These are phyloP conservation scores for Ogataea nakhonphanomensis DNA, from an alignment of 805 yeast species.

Conservation along the genomic window DNA sequence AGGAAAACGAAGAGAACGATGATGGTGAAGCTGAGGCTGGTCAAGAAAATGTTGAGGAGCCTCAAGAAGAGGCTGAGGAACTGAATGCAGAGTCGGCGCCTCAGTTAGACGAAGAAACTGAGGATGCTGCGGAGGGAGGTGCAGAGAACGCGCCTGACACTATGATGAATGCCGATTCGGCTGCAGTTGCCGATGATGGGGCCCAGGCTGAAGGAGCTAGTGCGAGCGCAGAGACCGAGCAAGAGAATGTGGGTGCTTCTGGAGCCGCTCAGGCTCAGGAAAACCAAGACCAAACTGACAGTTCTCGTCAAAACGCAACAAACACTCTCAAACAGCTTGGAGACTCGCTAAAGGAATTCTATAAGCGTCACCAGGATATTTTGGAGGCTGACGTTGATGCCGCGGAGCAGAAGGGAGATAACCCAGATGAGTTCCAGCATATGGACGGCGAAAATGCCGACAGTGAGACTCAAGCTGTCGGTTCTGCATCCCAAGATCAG, in stretches of 20 bases:
- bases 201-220: conserved; percentile 37
- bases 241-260: conserved; percentile 67
- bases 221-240: conserved; percentile 36
- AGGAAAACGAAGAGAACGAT: conserved; percentile 10
- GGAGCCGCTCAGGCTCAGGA: conserved; percentile 40
- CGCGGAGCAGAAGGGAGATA: conserved; percentile 55
- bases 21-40: conserved; percentile 25
- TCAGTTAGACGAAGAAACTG: conserved; percentile 30
- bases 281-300: conserved; percentile 42
- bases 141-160: conserved; percentile 34
- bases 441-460: conserved; percentile 76
- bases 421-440: conserved; percentile 85
- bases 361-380: conserved; percentile 85
- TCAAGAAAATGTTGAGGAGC: conserved; percentile 26
- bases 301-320: conserved; percentile 62
- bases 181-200: conserved; percentile 34
- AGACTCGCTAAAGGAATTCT: conserved; percentile 86
- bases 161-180: conserved; percentile 31
- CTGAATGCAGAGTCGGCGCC: conserved; percentile 25
- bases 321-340: conserved; percentile 87
- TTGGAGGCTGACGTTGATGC: conserved; percentile 60
- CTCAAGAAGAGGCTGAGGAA: conserved; percentile 30
- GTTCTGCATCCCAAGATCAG: conserved; percentile 81
- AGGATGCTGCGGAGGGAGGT: conserved; percentile 28
- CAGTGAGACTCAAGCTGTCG: conserved; percentile 85